Evolutionary conservation across 768 basidiomycete species (phyloP), one percentile per base, ranked within the genome.

Genomic region (Termitomyces sp.): DNA sequence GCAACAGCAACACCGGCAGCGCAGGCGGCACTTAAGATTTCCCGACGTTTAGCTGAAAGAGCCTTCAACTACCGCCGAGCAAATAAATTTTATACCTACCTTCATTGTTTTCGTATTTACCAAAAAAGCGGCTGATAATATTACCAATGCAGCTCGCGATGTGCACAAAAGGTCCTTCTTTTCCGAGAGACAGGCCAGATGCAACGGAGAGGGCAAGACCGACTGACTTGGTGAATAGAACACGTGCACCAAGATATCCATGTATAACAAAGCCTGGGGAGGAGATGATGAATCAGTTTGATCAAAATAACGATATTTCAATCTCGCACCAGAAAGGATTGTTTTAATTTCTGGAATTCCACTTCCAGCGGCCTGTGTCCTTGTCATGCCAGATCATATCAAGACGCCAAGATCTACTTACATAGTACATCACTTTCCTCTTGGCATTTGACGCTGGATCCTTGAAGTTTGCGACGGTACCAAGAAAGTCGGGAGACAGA

Each of bases 271-370:
- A 98, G 39, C 96, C 94, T 86, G 28, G 16, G 2, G 12, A 3
- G 24, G 18, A 12, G 16, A 40, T 6, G 18, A 44, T 55, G 12
- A 55, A 9, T n/a, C 18, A 55, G 11, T 55, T 32, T 18, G 1
- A 22, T n/a, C 7, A 20, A 12, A 42, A 15, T 33, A 3, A 42
- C 18, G 40, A 42, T 13, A n/a, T 28, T 44, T 32, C n/a, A 20
- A 8, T 18, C 16, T 12, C 75, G 46, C 66, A 87, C 92, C 94
- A 54, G 91, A 92, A 48, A 96, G 80, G 59, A 96, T 94, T 0
- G 92, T 92, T 73, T 99, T 99, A 71, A 99, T 90, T 74, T 99
- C 96, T 0, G 96, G 95, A 59, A 98, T 96, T 52, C 97, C 97
- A 69, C 90, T 92, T 20, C 97, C 97, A 20, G 94, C 94, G 11